A percentile compares a stretch with the other conserved stretches of the same genome.
Evolutionary conservation across 306 rosid genomes (phyloP).

Genomic region (Vicia faba): DNA sequence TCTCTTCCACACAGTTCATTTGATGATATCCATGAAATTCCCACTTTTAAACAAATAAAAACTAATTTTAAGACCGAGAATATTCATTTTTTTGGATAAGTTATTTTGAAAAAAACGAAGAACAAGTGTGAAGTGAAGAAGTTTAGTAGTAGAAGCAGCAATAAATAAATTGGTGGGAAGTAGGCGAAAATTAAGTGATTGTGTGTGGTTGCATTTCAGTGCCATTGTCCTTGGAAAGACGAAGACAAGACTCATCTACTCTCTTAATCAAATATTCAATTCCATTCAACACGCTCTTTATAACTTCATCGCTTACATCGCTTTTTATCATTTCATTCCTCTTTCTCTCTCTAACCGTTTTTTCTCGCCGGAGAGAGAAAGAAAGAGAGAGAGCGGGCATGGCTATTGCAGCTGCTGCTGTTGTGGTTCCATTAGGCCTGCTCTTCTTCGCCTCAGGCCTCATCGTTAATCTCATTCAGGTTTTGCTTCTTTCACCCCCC

Average conservation of each 20-base stretch:
- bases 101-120: too few species aligned
- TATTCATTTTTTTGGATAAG: too few species aligned
- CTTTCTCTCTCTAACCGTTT: not conserved
- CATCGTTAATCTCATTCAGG: conserved; percentile 84
- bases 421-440: conserved; percentile 78
- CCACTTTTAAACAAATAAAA: too few species aligned
- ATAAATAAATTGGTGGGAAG: not conserved
- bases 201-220: not conserved
- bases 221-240: not conserved
- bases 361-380: conserved; percentile 1
- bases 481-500: not conserved
- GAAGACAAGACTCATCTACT: conserved; percentile 9
- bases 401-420: conserved; percentile 83
- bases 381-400: conserved; percentile 43
- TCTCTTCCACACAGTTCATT: too few species aligned
- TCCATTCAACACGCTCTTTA: not conserved
- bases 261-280: not conserved
- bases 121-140: too few species aligned
- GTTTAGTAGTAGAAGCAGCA: not conserved
- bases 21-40: too few species aligned
- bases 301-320: not conserved
- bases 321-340: not conserved
- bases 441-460: conserved; percentile 91
- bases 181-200: not conserved
- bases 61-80: too few species aligned